Evolutionary conservation across 1,284 basidiomycete species (phyloP).

Genomic region (Inonotus hispidus): DNA sequence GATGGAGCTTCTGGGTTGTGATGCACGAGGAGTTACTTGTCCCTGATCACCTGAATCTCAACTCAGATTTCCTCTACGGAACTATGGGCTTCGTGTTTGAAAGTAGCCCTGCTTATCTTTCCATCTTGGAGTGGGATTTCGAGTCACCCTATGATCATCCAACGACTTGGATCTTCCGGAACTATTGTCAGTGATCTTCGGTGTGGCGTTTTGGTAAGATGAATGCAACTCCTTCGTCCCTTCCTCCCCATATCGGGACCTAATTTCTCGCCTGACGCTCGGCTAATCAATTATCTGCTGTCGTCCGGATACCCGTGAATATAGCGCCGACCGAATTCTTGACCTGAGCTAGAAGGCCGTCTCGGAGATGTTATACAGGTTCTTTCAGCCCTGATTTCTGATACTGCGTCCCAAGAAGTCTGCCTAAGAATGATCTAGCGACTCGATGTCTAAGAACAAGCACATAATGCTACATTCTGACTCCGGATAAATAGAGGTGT

Average conservation of each 20-base stretch:
- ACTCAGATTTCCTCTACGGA: neutral
- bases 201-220: neutral
- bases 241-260: neutral
- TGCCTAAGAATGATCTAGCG: neutral
- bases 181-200: neutral
- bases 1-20: conserved; percentile 55
- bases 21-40: conserved; percentile 22
- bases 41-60: neutral
- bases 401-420: neutral
- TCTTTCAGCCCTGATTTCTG: neutral
- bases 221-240: neutral
- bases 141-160: neutral
- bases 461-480: neutral
- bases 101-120: neutral
- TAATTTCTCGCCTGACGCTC: neutral
- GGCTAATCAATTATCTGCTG: neutral
- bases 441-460: neutral
- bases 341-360: neutral
- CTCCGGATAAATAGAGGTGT: neutral
- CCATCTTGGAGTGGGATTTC: neutral
- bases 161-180: neutral
- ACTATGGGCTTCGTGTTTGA: neutral
- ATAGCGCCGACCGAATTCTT: neutral
- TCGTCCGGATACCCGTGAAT: neutral
- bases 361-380: too few relatives aligned